phyloP scores from a whole-genome alignment of 23 red algal species.

The Chondrus crispus region DNA sequence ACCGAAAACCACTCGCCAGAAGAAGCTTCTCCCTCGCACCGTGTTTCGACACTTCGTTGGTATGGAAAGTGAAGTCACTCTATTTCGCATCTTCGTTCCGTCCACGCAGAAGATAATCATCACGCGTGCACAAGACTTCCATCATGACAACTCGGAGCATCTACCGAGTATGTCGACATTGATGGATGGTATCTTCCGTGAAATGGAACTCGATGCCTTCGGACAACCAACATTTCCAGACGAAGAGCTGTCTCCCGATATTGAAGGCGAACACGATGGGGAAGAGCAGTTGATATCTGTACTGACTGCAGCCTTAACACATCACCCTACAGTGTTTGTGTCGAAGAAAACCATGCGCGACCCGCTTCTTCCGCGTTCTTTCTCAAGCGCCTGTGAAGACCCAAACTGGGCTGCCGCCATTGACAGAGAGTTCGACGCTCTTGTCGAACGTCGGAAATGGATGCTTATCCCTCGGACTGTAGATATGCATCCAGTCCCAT shows the following conservation, averaged over 20 bases:
- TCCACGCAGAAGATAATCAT: not conserved
- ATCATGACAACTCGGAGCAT: not conserved
- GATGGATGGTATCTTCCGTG: not conserved
- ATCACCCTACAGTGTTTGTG: not conserved
- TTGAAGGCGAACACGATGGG: not conserved
- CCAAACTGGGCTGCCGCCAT: not conserved
- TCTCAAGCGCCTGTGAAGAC: not conserved
- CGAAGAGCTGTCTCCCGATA: not conserved
- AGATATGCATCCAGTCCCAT: not conserved
- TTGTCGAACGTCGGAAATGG: not conserved
- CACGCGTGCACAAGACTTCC: not conserved
- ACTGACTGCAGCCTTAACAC: not conserved
- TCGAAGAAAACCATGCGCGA: not conserved
- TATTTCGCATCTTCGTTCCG: not conserved
- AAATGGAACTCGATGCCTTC: not conserved
- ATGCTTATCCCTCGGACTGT: not conserved
- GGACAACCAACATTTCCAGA: too few species aligned
- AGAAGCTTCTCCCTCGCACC: not conserved
- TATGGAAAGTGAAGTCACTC: not conserved
- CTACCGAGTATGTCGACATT: not conserved
- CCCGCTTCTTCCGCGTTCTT: not conserved
- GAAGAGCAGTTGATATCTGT: not conserved
- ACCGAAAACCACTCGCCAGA: not conserved
- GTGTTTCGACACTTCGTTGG: not conserved
- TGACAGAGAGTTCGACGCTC: not conserved